These are phyloP conservation scores for Austroboletus niveus DNA, from an alignment of 1,284 basidiomycete species.

Conservation along the genomic window DNA sequence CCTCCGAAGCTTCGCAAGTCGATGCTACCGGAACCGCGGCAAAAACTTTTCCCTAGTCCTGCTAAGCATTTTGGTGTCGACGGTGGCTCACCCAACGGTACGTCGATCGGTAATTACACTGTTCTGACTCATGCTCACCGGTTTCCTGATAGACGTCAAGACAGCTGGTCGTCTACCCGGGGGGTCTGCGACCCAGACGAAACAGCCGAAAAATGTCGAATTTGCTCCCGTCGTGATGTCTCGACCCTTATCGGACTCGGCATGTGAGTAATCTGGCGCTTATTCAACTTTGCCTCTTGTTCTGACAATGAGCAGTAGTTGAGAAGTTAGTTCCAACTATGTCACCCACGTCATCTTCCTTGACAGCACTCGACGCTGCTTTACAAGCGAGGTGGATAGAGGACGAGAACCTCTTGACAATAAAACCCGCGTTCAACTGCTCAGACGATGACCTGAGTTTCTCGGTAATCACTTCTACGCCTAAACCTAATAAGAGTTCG, in stretches of 20 bases:
- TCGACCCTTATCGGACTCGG: neutral
- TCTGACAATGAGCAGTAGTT: constrained; percentile 10
- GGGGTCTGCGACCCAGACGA: constrained; percentile 14
- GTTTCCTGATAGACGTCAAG: constrained; percentile 12
- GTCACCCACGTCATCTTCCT: constrained; percentile 12
- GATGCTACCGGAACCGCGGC: constrained; percentile 13
- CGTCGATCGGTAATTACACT: neutral
- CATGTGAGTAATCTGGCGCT: constrained; percentile 10
- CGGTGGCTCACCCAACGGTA: constrained; percentile 9
- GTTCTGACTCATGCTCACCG: constrained; percentile 6
- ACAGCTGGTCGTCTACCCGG: constrained; percentile 2
- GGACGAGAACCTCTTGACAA: constrained; percentile 2
- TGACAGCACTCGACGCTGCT: constrained; percentile 10
- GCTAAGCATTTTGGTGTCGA: neutral
- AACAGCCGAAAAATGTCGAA: constrained; percentile 5
- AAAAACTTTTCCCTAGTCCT: neutral
- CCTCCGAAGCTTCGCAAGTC: constrained; percentile 6
- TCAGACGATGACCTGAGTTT: constrained; percentile 11
- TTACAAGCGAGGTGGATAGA: constrained; percentile 6
- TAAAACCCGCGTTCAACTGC: neutral
- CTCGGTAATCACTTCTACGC: neutral
- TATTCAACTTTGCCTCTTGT: neutral
- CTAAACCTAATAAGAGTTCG: constrained; percentile 1
- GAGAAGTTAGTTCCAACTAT: neutral
- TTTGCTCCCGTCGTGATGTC: neutral